phyloP scores from a whole-genome alignment of 768 basidiomycete species.

The Podaxis mareebaensis region DNA sequence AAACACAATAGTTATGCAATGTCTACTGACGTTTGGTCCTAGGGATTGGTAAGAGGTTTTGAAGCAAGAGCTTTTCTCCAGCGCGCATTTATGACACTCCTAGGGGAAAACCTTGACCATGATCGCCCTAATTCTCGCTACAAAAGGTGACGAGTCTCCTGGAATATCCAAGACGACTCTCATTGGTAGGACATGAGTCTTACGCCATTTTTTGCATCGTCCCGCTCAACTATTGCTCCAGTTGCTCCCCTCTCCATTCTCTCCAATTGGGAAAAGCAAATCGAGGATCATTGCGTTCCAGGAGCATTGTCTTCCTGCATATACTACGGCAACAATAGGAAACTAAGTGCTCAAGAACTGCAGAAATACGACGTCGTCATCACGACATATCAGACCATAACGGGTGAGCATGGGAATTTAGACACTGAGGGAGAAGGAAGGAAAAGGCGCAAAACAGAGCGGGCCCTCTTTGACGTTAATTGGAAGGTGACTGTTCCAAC shows the following conservation, averaged over 20 bases:
- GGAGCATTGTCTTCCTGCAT: slow-evolving; percentile 55
- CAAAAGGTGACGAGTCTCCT: slow-evolving; percentile 59
- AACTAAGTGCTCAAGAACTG: slow-evolving; percentile 59
- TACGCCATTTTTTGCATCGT: not conserved
- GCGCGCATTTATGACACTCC: not conserved
- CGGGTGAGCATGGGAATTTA: slow-evolving; percentile 45
- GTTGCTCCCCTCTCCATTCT: slow-evolving; percentile 83
- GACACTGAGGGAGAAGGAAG: slow-evolving; percentile 36
- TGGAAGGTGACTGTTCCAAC: slow-evolving; percentile 67
- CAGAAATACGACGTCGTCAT: slow-evolving; percentile 74
- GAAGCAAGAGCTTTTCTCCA: not conserved
- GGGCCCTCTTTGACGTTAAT: slow-evolving; percentile 61
- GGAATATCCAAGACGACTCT: slow-evolving; percentile 71
- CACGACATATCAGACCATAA: slow-evolving; percentile 79
- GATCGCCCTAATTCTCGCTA: slow-evolving; percentile 78
- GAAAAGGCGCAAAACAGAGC: slow-evolving; percentile 64
- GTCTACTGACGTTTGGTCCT: slow-evolving; percentile 6
- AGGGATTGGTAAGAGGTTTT: slow-evolving; percentile 44
- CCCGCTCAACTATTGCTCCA: slow-evolving; percentile 26
- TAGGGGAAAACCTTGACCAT: slow-evolving; percentile 90
- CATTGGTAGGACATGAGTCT: slow-evolving; percentile 54
- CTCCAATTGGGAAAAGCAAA: slow-evolving; percentile 88
- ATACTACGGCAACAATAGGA: slow-evolving; percentile 74
- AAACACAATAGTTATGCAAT: not conserved
- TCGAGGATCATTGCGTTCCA: slow-evolving; percentile 65